Conservation (phyloP, 1,284 basidiomycete species). For the Cutaneotrichosporon sp. region DNA sequence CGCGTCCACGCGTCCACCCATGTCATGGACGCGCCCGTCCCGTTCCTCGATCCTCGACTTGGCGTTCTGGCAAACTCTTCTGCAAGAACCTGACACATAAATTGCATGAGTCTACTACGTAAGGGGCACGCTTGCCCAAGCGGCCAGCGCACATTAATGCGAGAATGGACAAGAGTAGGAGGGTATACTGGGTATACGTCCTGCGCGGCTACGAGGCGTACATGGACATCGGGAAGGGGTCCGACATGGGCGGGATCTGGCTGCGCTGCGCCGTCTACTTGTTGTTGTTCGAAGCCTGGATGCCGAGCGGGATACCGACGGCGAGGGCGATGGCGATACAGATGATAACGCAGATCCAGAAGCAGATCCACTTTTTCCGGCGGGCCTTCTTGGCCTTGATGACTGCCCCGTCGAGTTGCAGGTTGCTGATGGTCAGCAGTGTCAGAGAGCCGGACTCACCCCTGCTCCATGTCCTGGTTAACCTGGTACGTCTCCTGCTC, state of each 20-base stretch:
- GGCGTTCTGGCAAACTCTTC: too few relatives aligned
- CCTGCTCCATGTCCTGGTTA: conserved; percentile 67
- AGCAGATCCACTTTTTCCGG: conserved; percentile 78
- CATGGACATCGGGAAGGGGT: neutral
- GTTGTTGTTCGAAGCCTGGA: conserved; percentile 3
- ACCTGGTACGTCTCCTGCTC: conserved; percentile 65
- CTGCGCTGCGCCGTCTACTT: neutral
- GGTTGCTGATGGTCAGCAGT: conserved; percentile 55
- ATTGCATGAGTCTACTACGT: conserved; percentile 7
- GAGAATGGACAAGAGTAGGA: neutral
- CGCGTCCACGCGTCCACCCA: neutral
- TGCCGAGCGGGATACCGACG: conserved; percentile 4
- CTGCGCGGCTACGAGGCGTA: neutral
- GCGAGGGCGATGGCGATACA: neutral
- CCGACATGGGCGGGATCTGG: neutral
- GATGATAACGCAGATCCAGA: conserved; percentile 41
- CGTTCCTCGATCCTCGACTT: too few relatives aligned
- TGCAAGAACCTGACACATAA: neutral
- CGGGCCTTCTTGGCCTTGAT: conserved; percentile 73
- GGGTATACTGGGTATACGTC: neutral
- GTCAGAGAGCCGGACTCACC: conserved; percentile 57
- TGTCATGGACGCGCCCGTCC: neutral
- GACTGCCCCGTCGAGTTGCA: conserved; percentile 71
- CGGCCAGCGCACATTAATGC: conserved; percentile 6
- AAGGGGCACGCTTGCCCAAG: conserved; percentile 1